Percentiles rank a stretch among this genome's conserved stretches.
Evolutionary conservation across 2,329 filamentous ascomycete species (phyloP).

Genomic region (Chrysosporium queenslandicum): DNA sequence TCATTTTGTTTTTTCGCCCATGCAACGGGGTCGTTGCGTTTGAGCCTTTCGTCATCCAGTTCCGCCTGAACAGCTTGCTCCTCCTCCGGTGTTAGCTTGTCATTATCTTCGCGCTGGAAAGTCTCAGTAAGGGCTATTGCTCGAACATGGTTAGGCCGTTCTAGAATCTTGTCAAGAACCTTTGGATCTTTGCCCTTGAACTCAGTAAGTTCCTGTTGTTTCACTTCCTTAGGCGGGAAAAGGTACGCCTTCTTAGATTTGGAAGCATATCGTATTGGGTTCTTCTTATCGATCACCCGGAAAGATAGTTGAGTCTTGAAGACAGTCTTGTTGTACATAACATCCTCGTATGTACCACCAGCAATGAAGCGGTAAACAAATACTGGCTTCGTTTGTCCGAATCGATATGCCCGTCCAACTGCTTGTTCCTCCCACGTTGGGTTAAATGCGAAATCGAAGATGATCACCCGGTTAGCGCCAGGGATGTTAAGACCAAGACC

Average conservation of each 20-base stretch:
- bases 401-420: conserved; percentile 72
- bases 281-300: conserved; percentile 75
- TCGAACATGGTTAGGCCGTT: conserved; percentile 23
- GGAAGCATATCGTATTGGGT: conserved; percentile 56
- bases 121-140: conserved; percentile 58
- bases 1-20: conserved; percentile 22
- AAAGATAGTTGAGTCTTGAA: conserved; percentile 75
- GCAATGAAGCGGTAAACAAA: conserved; percentile 74
- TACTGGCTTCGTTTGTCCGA: conserved; percentile 71
- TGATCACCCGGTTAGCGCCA: conserved; percentile 73
- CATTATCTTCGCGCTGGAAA: conserved; percentile 59
- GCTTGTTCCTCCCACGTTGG: conserved; percentile 77
- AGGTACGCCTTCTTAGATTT: conserved; percentile 48
- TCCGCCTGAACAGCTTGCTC: conserved; percentile 44
- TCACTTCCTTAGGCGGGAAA: conserved; percentile 46
- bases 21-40: conserved; percentile 30
- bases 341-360: conserved; percentile 69
- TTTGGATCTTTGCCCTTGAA: conserved; percentile 50
- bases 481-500: conserved; percentile 75
- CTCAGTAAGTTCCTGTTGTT: conserved; percentile 43
- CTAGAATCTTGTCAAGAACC: conserved; percentile 50
- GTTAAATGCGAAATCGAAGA: conserved; percentile 76
- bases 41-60: conserved; percentile 33
- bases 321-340: conserved; percentile 60
- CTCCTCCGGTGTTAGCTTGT: conserved; percentile 54